Conservation (phyloP, 768 basidiomycete genomes). For the Ramaria rubella region DNA sequence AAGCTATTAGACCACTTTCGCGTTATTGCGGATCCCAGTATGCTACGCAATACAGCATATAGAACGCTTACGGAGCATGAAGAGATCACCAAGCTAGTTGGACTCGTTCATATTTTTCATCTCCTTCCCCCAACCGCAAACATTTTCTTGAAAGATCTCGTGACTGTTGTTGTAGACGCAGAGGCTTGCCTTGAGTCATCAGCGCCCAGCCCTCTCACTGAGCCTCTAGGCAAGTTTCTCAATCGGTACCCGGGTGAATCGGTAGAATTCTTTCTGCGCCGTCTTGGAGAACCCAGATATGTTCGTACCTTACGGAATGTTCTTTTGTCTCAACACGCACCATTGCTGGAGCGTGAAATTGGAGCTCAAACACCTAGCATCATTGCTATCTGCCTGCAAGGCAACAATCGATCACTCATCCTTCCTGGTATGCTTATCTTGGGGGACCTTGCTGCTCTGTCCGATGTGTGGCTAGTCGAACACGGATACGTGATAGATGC, state of each 20-base stretch:
- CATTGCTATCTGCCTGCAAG: slow-evolving; percentile 43
- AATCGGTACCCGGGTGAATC: slow-evolving; percentile 86
- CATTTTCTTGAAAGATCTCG: slow-evolving; percentile 83
- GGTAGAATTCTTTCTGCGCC: slow-evolving; percentile 74
- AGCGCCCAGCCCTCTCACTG: slow-evolving; percentile 83
- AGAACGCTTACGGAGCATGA: slow-evolving; percentile 82
- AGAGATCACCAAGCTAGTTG: slow-evolving; percentile 86
- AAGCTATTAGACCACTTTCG: slow-evolving; percentile 96
- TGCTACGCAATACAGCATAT: slow-evolving; percentile 72
- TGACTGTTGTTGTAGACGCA: slow-evolving; percentile 83
- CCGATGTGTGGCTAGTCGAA: slow-evolving; percentile 66
- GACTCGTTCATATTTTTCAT: slow-evolving; percentile 96
- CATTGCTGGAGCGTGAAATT: slow-evolving; percentile 61
- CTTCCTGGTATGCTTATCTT: slow-evolving; percentile 71
- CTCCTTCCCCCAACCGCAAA: slow-evolving; percentile 90
- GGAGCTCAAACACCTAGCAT: slow-evolving; percentile 51
- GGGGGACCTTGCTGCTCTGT: slow-evolving; percentile 62
- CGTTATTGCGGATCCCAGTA: slow-evolving; percentile 82
- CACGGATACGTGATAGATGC: slow-evolving; percentile 62
- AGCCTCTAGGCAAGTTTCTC: slow-evolving; percentile 84
- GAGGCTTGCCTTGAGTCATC: slow-evolving; percentile 91
- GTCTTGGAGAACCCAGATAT: slow-evolving; percentile 72
- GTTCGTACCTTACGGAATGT: slow-evolving; percentile 81
- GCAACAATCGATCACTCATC: slow-evolving; percentile 43
- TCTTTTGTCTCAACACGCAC: slow-evolving; percentile 71